A percentile compares a stretch with the other conserved stretches of the same genome.
Conservation (phyloP, 176 grass and related monocot genomes). For the Lolium rigidum region DNA sequence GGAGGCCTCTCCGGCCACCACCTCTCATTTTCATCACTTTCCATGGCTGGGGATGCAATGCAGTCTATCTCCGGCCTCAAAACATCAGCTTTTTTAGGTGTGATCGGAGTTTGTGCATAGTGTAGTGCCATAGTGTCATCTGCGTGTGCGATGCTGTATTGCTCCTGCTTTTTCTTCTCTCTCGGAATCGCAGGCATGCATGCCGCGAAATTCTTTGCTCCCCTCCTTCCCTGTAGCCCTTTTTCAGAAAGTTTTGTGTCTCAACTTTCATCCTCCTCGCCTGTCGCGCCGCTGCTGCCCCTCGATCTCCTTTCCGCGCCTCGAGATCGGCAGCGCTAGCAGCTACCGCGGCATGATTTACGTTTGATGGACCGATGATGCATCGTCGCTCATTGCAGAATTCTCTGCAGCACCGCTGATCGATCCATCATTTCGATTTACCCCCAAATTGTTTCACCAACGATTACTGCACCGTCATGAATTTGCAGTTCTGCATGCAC, state of each 20-base stretch:
- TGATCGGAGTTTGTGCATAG: constrained; percentile 53
- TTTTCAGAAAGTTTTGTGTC: constrained; percentile 81
- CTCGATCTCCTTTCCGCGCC: constrained; percentile 60
- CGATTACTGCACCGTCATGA: not conserved
- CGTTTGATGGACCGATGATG: constrained; percentile 67
- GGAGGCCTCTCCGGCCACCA: constrained; percentile 20
- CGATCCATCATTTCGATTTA: constrained; percentile 20
- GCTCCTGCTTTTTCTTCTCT: constrained; percentile 43
- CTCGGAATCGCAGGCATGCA: constrained; percentile 44
- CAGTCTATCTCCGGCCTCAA: constrained; percentile 45
- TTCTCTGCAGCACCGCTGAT: not conserved
- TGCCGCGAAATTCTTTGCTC: constrained; percentile 75
- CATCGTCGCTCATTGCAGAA: constrained; percentile 37
- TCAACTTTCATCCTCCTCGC: constrained; percentile 83
- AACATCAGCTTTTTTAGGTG: constrained; percentile 48
- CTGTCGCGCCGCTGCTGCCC: constrained; percentile 45
- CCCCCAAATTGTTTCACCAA: constrained; percentile 20
- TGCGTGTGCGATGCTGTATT: constrained; percentile 41
- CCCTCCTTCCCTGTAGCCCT: constrained; percentile 47
- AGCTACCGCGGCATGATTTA: constrained; percentile 48
- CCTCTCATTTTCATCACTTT: constrained; percentile 54
- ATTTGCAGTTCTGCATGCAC: not conserved
- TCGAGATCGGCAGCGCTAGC: constrained; percentile 50
- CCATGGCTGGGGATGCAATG: constrained; percentile 40
- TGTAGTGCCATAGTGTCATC: constrained; percentile 31